Base-by-base conservation (phyloP, 306 rosid species). In the Casuarina equisetifolia region DNA sequence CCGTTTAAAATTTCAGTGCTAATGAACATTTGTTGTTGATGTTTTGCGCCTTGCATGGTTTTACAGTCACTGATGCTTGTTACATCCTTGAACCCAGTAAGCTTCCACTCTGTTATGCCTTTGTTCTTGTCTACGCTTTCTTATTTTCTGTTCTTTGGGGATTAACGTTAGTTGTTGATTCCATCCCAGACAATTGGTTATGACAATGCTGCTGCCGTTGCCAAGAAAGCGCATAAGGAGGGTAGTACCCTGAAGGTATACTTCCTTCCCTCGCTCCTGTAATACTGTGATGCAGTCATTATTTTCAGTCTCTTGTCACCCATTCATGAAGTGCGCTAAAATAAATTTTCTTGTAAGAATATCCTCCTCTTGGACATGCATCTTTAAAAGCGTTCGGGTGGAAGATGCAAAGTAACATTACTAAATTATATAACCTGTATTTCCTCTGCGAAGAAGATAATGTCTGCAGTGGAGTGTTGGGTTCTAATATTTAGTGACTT, bases 161-260 rank as follows among this genome's bases (percentile, higher is more conserved):
- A 66, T 72, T 76, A 64, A 49, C 48, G 73, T 74, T 11, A 75
- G 32, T 55, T 43, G 32, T 45, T 80, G 75, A 70, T 36, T 72
- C 39, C 63, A 35, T 72, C 85, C 67, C 96, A 96, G 99, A 93
- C 93, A 96, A 96, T 96, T 58, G 99, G 99, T 71, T 96, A 96
- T 83, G 99, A 96, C 82, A 96, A 96, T 72, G 98, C 99, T 50
- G 99, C 99, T 4, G 93, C 96, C 20, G 99, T 96, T 84, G 99
- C 99, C 73, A 93, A 96, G 92, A 91, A 77, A 72, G 99, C 99
- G 76, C 99, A 96, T 88, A 96, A 93, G 88, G 98, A 93, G 72
- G 98, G 99, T 48, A 53, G 81, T 67, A 96, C 97, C 81, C 90
- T 96, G 78, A 96, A 93, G 96, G 99, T 93, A 74, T 69, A 42